These are phyloP conservation scores for Purpureocillium takamizusanense DNA, from an alignment of 2,329 filamentous ascomycete genomes.

Conservation along the genomic window DNA sequence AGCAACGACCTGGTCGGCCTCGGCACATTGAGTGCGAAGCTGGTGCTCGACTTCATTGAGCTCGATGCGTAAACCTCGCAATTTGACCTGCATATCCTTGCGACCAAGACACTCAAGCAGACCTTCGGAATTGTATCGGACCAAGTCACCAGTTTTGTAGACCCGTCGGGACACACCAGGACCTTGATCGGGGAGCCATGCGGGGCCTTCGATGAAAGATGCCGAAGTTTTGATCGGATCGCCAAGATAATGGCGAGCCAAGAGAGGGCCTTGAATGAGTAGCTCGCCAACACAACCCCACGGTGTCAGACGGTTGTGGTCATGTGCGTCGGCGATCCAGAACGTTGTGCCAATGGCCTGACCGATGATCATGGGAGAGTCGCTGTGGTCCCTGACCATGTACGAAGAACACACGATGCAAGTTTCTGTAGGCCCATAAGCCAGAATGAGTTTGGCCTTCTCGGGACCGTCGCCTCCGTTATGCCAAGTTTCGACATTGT, in stretches of 20 bases:
- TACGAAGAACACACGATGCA: slow-evolving; percentile 1
- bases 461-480: not conserved
- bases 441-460: slow-evolving; percentile 1
- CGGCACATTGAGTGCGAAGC: not conserved
- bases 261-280: slow-evolving; percentile 14
- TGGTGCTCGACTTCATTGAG: slow-evolving; percentile 7
- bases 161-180: slow-evolving; percentile 1
- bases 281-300: slow-evolving; percentile 15
- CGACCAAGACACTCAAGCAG: slow-evolving; percentile 23
- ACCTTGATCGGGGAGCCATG: slow-evolving; percentile 14
- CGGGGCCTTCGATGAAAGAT: slow-evolving; percentile 33
- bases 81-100: slow-evolving; percentile 36
- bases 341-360: slow-evolving; percentile 1
- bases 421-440: slow-evolving; percentile 5
- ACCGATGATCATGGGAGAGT: not conserved
- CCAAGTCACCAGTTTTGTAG: slow-evolving; percentile 15
- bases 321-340: slow-evolving; percentile 14
- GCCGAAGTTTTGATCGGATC: slow-evolving; percentile 11
- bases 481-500: not conserved
- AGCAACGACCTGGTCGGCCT: slow-evolving; percentile 1
- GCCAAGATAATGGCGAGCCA: slow-evolving; percentile 14
- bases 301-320: slow-evolving; percentile 9
- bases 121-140: slow-evolving; percentile 20
- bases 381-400: not conserved
- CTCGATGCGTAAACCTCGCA: slow-evolving; percentile 31